Percentiles rank a stretch among this genome's conserved stretches.
These are phyloP conservation scores for Pestalotiopsis sp. DNA, from an alignment of 2,329 filamentous ascomycete genomes.

Conservation along the genomic window DNA sequence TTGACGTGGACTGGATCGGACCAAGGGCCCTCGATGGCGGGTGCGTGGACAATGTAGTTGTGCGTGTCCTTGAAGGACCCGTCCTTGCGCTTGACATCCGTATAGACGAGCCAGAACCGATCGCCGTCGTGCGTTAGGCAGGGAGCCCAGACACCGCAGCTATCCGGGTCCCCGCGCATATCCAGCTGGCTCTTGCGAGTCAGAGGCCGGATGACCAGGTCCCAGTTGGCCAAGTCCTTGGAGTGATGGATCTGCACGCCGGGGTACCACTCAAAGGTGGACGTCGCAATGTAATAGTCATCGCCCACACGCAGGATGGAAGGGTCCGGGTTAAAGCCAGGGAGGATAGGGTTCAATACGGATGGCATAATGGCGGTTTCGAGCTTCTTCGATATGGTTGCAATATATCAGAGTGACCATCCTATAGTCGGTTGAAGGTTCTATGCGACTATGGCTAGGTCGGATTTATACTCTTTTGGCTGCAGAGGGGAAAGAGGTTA, in stretches of 20 bases:
- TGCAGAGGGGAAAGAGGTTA: neutral
- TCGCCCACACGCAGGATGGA: constrained; percentile 53
- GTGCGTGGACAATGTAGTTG: constrained; percentile 63
- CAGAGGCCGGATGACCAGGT: constrained; percentile 47
- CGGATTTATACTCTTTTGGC: neutral
- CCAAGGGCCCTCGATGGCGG: constrained; percentile 60
- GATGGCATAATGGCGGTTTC: constrained; percentile 40
- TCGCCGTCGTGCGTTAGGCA: constrained; percentile 64
- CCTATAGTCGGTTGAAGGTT: neutral
- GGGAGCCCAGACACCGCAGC: constrained; percentile 66
- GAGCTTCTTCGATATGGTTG: neutral
- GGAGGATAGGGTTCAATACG: constrained; percentile 56
- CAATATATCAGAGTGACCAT: neutral
- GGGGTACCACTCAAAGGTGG: constrained; percentile 58
- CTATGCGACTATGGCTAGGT: neutral
- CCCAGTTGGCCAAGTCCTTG: constrained; percentile 55
- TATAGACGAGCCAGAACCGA: constrained; percentile 66
- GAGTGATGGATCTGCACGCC: constrained; percentile 60
- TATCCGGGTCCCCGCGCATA: constrained; percentile 62
- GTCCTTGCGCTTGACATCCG: constrained; percentile 69
- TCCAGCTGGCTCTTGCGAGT: constrained; percentile 54
- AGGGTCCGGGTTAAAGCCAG: constrained; percentile 59
- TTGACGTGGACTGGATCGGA: constrained; percentile 63
- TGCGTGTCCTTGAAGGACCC: constrained; percentile 66
- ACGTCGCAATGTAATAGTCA: constrained; percentile 59